Evolutionary conservation across 768 basidiomycete genomes (phyloP), one percentile per base, ranked within the genome.

Genomic region (Termitomyces heimii): DNA sequence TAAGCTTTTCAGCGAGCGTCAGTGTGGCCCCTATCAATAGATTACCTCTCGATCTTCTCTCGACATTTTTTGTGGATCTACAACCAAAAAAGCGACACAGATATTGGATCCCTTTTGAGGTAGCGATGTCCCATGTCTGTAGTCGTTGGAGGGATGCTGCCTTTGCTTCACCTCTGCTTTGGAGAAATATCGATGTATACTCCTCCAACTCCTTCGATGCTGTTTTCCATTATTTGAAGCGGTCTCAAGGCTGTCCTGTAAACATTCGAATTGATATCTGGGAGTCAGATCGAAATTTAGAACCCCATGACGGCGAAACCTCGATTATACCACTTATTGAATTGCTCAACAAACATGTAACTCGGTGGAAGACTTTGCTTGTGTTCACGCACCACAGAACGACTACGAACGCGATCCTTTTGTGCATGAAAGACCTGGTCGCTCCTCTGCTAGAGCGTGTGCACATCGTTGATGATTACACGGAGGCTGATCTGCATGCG

Each of bases 91-190:
- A 55, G 14, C 68, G 65, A 22, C 55, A 62, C 16, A 59, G 60
- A 40, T 63, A 65, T 40, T 57, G 49, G 50, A 54, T 72, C 28
- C 71, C 72, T 37, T 67, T 67, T 26, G 73, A 75, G 59, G 71
- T 80, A n/a, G 22, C 64, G 13, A 56, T 76, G 16, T 74, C 73
- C 39, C 77, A 79, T 55, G 76, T 80, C 40, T 79, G 72, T n/a
- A 55, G 55, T 18, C 66, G 64, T 48, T 80, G 78, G 77, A 70
- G 79, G 46, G 63, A 62, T 3, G 61, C 73, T 16, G 75, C 74
- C 1, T 53, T 76, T 26, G 60, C 63, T 14, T 73, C 69, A 5
- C 71, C 75, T 2, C 51, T 62, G 5, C 66, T 81, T 6, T 81
- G 80, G 79, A 71, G 57, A 46, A 68, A 66, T 22, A 69, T 79